Evolutionary conservation across 2,329 filamentous ascomycete species (phyloP).

Genomic region (Mycocentrospora acerina): DNA sequence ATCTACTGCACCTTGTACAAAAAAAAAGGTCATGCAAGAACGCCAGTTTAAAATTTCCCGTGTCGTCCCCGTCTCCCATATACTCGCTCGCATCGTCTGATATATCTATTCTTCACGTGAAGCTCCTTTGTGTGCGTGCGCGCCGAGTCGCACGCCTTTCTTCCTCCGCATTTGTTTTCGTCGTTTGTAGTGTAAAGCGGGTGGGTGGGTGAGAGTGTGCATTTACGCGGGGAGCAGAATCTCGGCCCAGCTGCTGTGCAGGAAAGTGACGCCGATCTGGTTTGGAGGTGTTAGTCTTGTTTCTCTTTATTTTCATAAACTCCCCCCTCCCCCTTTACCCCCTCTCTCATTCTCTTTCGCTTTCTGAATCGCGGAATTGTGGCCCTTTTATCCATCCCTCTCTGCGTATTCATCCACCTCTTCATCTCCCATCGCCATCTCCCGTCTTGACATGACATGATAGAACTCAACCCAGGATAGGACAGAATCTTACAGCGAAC

Average conservation of each 20-base stretch:
- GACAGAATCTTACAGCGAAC: slow-evolving; percentile 53
- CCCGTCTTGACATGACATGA: not conserved
- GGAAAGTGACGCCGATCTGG: slow-evolving; percentile 54
- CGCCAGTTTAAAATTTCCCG: slow-evolving; percentile 18
- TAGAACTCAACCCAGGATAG: not conserved
- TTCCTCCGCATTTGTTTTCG: no score
- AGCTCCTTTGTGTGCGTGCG: slow-evolving; percentile 28
- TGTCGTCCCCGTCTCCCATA: slow-evolving; percentile 3
- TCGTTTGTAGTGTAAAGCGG: no score
- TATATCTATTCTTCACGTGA: not conserved
- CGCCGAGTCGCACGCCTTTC: no score
- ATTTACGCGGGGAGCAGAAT: slow-evolving; percentile 52
- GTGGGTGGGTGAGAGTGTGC: no score
- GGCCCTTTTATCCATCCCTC: slow-evolving; percentile 1
- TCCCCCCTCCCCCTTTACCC: not conserved
- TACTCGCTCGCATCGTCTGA: no score
- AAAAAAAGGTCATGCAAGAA: slow-evolving; percentile 10
- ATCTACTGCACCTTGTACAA: no score
- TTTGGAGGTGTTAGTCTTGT: slow-evolving; percentile 18
- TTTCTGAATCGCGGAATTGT: no score
- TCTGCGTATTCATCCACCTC: slow-evolving; percentile 6
- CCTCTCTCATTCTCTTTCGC: no score
- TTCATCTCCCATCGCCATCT: slow-evolving; percentile 4
- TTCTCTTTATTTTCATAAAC: slow-evolving; percentile 1
- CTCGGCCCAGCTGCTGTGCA: slow-evolving; percentile 57